Evolutionary conservation across 805 yeast species (phyloP), one percentile per base, ranked within the genome.

Genomic region (Candida silvicultrix): DNA sequence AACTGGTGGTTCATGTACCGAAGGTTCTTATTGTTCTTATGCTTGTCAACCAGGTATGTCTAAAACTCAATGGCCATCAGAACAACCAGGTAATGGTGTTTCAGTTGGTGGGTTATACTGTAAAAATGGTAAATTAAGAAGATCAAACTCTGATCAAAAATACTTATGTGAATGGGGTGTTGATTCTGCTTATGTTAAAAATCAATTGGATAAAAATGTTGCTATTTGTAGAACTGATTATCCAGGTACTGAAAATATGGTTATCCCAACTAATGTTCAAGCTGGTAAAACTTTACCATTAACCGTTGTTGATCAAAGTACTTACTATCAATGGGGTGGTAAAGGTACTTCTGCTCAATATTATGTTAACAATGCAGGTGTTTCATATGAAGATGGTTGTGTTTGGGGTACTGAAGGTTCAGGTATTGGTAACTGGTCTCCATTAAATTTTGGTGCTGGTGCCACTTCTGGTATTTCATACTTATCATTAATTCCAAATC

Each of bases 241-340:
- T 80, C 99, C 99, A 63, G 99, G 99, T 74, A 84, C 97, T 54
- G 99, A 92, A 75, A 89, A 89, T 79, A 94, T 92, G 98, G 95
- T 83, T 56, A 77, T 92, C 51, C 98, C 99, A 66, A 90, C 98
- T 50, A 73, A 78, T 52, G 85, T 90, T 44, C 66, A 65, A 32
- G 85, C 84, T 49, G 96, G 96, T 58, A 59, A 71, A 36, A 56
- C 76, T 36, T 67, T 75, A 60, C 83, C 85, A 47, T 71, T 89
- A 56, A 75, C 96, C 45, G 95, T 85, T 55, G 97, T 90, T 52
- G 77, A 89, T 67, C 78, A 81, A 64, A 83, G 72, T 54, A 59
- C 73, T 53, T 92, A 92, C 78, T 94, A 80, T 80, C 65, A 64
- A 48, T 90, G 97, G 97, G 56, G 71, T 61, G 95, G 95, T 47